Conservation (phyloP, 495 filamentous ascomycete genomes). For the Penicillium nucicola region DNA sequence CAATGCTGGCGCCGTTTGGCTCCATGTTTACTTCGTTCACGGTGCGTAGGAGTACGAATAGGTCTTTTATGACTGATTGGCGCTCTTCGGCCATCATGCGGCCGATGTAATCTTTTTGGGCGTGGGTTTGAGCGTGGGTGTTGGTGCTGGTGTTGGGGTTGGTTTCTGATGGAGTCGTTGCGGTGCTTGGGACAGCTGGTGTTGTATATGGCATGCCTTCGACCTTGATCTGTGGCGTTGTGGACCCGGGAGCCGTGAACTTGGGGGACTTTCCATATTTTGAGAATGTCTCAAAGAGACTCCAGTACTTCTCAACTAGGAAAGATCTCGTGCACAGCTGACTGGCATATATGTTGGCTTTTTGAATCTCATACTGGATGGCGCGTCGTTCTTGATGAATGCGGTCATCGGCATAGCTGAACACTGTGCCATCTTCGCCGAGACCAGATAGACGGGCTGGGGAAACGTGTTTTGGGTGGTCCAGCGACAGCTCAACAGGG, state of each 20-base stretch:
- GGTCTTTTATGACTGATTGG: slow-evolving; percentile 70
- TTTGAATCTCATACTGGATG: slow-evolving; percentile 80
- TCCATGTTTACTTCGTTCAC: slow-evolving; percentile 80
- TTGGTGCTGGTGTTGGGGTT: background rate
- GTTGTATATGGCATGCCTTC: slow-evolving; percentile 9
- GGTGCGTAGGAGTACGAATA: slow-evolving; percentile 63
- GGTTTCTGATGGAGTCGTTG: background rate
- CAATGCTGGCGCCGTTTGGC: slow-evolving; percentile 71
- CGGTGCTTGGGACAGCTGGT: background rate
- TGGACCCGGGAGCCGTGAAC: slow-evolving; percentile 11
- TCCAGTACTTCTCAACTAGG: slow-evolving; percentile 79
- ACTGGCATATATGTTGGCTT: slow-evolving; percentile 74
- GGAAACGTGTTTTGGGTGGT: slow-evolving; percentile 17
- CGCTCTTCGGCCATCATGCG: slow-evolving; percentile 63
- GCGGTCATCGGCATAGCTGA: slow-evolving; percentile 23
- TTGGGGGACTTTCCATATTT: slow-evolving; percentile 26
- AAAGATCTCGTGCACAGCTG: slow-evolving; percentile 73
- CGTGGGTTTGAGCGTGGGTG: slow-evolving; percentile 20
- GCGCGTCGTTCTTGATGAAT: slow-evolving; percentile 33
- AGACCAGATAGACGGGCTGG: slow-evolving; percentile 6
- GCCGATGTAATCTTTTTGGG: slow-evolving; percentile 45
- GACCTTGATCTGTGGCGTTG: slow-evolving; percentile 13
- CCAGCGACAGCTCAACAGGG: slow-evolving; percentile 58
- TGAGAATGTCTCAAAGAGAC: slow-evolving; percentile 54
- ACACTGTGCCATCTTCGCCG: slow-evolving; percentile 20